Base-by-base conservation (phyloP, 2,329 filamentous ascomycete species). In the Arthrobotrys pseudoclavata region DNA sequence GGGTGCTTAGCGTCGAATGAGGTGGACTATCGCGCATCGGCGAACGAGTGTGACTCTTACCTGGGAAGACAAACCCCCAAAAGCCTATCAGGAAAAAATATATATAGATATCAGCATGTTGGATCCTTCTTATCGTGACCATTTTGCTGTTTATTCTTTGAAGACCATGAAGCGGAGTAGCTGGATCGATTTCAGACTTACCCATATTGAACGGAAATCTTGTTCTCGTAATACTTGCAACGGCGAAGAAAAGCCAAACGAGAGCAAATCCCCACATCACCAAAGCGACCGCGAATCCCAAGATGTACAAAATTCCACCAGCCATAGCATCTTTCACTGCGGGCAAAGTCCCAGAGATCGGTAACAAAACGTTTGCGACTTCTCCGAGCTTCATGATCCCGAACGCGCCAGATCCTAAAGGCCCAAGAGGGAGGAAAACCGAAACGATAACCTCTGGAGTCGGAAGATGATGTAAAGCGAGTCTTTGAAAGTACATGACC, bases 371-470 rank as follows among this genome's bases (percentile, higher is more conserved):
- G 79, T 83, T 82, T 10, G 85, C 84, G 1, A 86, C 84, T 34
- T 84, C 84, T 0, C 85, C 85, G 18, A 88, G 84, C 47, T 86
- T 84, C 74, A 87, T 84, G 29, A 91, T 88, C 0, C 82, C 34
- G 34, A 62, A 92, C 1, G 88, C 89, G 13, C 90, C 90, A 82
- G 91, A 89, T 0, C 90, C 90, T 0, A 91, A 83, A 0, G 90
- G 90, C 0, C 91, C 90, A 0, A 92, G 85, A 0, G 91, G 90
- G 0, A 92, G 84, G 79, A 92, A 91, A 5, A 89, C 87, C 1
- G 88, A 90, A 9, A 92, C 89, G 50, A 92, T 89, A 69, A 89
- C 88, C 81, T 91, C 91, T 60, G 87, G 86, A 0, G 89, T 87
- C 0, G 90, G 90, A 13, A 92, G 85, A 45, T 89, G 89, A 83